Conservation (phyloP, 2,329 filamentous ascomycete species). For the Monilinia aucupariae region DNA sequence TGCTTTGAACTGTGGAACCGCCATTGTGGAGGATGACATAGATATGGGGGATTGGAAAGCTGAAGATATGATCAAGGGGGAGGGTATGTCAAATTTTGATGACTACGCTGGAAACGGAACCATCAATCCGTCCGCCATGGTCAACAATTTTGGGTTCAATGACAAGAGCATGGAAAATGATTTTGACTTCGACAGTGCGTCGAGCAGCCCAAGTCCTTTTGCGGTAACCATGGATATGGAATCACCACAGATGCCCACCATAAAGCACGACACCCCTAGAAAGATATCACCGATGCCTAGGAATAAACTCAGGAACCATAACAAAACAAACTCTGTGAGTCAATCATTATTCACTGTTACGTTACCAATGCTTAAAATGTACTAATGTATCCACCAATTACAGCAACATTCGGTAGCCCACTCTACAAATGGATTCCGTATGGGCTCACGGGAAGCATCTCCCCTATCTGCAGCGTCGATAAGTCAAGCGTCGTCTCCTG, state of each 20-base stretch:
- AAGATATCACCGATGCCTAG: conserved; percentile 29
- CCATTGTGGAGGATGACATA: conserved; percentile 41
- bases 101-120: conserved; percentile 38
- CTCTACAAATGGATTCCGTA: conserved; percentile 46
- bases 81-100: conserved; percentile 39
- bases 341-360: not conserved
- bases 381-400: conserved; percentile 30
- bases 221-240: conserved; percentile 35
- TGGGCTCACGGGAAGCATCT: conserved; percentile 49
- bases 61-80: conserved; percentile 36
- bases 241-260: conserved; percentile 40
- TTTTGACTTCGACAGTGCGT: conserved; percentile 55
- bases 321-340: conserved; percentile 43
- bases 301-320: conserved; percentile 33
- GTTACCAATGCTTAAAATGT: not conserved
- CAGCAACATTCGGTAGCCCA: conserved; percentile 49
- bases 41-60: conserved; percentile 43
- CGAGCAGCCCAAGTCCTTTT: conserved; percentile 49
- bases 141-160: conserved; percentile 36
- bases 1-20: conserved; percentile 39
- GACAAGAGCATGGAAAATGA: conserved; percentile 45
- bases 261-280: conserved; percentile 36
- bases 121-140: conserved; percentile 37
- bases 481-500: conserved; percentile 50
- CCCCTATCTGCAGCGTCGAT: conserved; percentile 48